These are phyloP conservation scores for Apiotrichum akiyoshidainum DNA, from an alignment of 1,284 basidiomycete species.

Conservation along the genomic window DNA sequence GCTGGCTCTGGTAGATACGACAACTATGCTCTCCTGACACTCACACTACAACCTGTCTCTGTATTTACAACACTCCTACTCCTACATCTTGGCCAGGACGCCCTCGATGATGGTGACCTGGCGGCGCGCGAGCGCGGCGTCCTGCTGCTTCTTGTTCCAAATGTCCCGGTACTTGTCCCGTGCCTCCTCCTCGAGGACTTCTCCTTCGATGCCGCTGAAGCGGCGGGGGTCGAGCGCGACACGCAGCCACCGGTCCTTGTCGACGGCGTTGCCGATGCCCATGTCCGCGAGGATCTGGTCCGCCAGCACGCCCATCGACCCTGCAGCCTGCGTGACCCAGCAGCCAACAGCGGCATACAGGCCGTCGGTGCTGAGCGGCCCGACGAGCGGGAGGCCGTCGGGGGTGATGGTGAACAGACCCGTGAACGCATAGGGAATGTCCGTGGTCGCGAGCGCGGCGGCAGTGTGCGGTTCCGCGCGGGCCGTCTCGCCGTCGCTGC, in stretches of 20 bases:
- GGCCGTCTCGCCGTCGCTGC: not conserved
- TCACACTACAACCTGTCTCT: too few species aligned
- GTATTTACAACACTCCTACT: not conserved
- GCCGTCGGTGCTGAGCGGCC: constrained; percentile 14
- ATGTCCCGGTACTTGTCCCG: constrained; percentile 29
- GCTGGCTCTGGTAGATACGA: too few species aligned
- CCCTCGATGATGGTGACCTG: not conserved
- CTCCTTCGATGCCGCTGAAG: constrained; percentile 30
- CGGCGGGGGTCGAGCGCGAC: constrained; percentile 23
- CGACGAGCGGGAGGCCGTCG: constrained; percentile 29
- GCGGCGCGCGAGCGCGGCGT: not conserved
- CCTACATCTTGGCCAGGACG: not conserved
- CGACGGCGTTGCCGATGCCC: not conserved
- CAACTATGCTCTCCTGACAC: not conserved
- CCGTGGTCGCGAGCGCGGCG: not conserved
- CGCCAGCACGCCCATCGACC: constrained; percentile 22
- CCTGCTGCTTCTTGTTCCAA: constrained; percentile 21
- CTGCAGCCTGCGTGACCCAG: constrained; percentile 35
- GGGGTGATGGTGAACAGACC: constrained; percentile 32
- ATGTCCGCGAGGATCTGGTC: constrained; percentile 16
- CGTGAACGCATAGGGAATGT: constrained; percentile 22
- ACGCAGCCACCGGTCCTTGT: constrained; percentile 12
- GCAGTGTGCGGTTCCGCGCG: not conserved
- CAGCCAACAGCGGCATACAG: constrained; percentile 27
- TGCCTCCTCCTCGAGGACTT: constrained; percentile 11